Evolutionary conservation across 805 yeast species (phyloP).

Genomic region (Wickerhamiella kurtzmanii): DNA sequence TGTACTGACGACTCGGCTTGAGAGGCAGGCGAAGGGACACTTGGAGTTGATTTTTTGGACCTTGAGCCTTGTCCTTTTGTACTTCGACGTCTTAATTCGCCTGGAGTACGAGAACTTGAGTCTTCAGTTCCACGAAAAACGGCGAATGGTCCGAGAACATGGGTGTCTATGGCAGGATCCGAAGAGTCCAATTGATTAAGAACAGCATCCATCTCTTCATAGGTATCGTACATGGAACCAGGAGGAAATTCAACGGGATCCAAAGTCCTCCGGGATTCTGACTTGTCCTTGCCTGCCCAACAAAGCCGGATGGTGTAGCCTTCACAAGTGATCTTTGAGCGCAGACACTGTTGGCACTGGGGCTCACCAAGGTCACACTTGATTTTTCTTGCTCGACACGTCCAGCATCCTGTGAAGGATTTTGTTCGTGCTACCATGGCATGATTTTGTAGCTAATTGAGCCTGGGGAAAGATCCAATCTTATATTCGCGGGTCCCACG

Average conservation of each 20-base stretch:
- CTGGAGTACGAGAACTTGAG: not conserved
- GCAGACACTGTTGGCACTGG: conserved; percentile 53
- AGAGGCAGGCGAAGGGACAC: too few relatives aligned
- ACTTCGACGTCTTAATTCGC: too few relatives aligned
- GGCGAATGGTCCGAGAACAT: conserved; percentile 67
- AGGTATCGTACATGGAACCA: conserved; percentile 44
- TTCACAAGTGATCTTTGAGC: conserved; percentile 55
- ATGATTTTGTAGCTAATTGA: not conserved
- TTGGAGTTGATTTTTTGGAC: too few relatives aligned
- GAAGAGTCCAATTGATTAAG: conserved; percentile 39
- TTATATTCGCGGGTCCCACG: too few relatives aligned
- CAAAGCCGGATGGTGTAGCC: conserved; percentile 73
- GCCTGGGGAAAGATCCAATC: too few relatives aligned
- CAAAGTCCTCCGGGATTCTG: conserved; percentile 33
- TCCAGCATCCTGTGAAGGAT: conserved; percentile 79
- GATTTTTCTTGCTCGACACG: conserved; percentile 68
- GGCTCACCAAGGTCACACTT: conserved; percentile 69
- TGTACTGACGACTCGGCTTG: too few relatives aligned
- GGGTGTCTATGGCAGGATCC: conserved; percentile 34
- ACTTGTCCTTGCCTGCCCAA: conserved; percentile 36
- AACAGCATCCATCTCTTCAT: conserved; percentile 72
- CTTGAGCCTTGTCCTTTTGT: too few relatives aligned
- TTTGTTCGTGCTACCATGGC: conserved; percentile 36
- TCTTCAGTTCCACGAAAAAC: conserved; percentile 43
- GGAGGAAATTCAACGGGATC: conserved; percentile 63